These are phyloP conservation scores for Amanita pallidorosea DNA, from an alignment of 768 basidiomycete genomes.

Conservation along the genomic window DNA sequence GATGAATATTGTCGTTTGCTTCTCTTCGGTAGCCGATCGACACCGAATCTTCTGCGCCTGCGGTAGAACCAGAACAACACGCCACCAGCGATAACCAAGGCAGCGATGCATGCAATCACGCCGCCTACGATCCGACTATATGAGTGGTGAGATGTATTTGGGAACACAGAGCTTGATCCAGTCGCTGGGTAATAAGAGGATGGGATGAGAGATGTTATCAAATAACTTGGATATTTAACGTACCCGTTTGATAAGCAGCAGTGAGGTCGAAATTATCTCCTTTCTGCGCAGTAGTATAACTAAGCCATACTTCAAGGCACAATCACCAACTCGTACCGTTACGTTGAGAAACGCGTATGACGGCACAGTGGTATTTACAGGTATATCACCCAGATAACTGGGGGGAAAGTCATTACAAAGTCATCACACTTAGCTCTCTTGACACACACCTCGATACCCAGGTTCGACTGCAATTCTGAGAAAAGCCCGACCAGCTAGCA, in stretches of 20 bases:
- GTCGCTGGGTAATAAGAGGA: background rate
- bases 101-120: constrained; percentile 40
- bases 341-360: constrained; percentile 44
- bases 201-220: background rate
- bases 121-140: constrained; percentile 52
- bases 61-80: background rate
- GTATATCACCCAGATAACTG: constrained; percentile 23
- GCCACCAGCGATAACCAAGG: constrained; percentile 24
- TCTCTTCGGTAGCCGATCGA: background rate
- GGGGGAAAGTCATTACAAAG: background rate
- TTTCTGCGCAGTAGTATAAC: background rate
- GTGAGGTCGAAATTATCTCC: background rate
- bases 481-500: background rate
- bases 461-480: background rate
- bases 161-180: background rate
- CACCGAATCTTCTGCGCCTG: background rate
- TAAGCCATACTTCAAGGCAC: background rate
- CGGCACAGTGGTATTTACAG: constrained; percentile 33
- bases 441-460: background rate
- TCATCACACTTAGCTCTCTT: background rate
- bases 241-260: background rate
- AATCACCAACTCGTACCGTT: background rate
- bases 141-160: background rate
- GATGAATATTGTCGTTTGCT: background rate
- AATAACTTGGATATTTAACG: background rate